Evolutionary conservation across 2,329 filamentous ascomycete genomes (phyloP).

Genomic region (Ilyonectria sp.): DNA sequence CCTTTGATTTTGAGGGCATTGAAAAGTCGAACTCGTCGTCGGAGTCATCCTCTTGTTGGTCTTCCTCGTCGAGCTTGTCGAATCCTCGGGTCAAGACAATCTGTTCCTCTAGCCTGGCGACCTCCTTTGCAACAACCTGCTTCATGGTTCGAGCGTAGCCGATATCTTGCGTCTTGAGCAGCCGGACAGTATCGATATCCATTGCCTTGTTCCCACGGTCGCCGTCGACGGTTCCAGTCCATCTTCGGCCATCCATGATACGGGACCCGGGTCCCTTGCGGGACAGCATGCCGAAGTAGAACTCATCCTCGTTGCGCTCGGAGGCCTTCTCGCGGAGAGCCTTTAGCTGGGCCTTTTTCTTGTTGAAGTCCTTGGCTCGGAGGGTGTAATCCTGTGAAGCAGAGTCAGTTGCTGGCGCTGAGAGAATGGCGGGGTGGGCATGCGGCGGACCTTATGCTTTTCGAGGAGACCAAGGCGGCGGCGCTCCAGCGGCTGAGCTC

Average conservation of each 20-base stretch:
- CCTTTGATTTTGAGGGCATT: slow-evolving; percentile 49
- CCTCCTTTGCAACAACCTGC: slow-evolving; percentile 72
- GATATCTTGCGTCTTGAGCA: slow-evolving; percentile 79
- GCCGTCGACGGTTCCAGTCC: slow-evolving; percentile 70
- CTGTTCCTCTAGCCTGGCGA: slow-evolving; percentile 68
- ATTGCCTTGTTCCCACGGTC: slow-evolving; percentile 71
- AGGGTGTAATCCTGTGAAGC: slow-evolving; percentile 71
- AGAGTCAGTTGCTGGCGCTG: slow-evolving; percentile 26
- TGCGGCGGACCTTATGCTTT: slow-evolving; percentile 83
- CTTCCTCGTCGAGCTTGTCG: slow-evolving; percentile 55
- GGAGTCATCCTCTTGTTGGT: slow-evolving; percentile 51
- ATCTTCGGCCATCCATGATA: slow-evolving; percentile 65
- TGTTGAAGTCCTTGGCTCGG: slow-evolving; percentile 76
- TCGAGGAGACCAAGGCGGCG: slow-evolving; percentile 92
- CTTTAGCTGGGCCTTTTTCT: slow-evolving; percentile 74
- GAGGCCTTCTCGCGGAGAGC: slow-evolving; percentile 73
- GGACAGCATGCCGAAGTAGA: slow-evolving; percentile 80
- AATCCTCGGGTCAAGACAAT: slow-evolving; percentile 61
- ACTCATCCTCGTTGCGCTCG: slow-evolving; percentile 80
- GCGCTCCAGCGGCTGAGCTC: slow-evolving; percentile 88
- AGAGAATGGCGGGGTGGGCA: slow-evolving; percentile 18
- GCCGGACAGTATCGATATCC: slow-evolving; percentile 70
- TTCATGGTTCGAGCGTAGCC: slow-evolving; percentile 76
- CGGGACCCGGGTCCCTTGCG: slow-evolving; percentile 69
- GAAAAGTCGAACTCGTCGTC: slow-evolving; percentile 54